These are phyloP conservation scores for Cladosporium halotolerans DNA, from an alignment of 2,329 filamentous ascomycete genomes.

Conservation along the genomic window DNA sequence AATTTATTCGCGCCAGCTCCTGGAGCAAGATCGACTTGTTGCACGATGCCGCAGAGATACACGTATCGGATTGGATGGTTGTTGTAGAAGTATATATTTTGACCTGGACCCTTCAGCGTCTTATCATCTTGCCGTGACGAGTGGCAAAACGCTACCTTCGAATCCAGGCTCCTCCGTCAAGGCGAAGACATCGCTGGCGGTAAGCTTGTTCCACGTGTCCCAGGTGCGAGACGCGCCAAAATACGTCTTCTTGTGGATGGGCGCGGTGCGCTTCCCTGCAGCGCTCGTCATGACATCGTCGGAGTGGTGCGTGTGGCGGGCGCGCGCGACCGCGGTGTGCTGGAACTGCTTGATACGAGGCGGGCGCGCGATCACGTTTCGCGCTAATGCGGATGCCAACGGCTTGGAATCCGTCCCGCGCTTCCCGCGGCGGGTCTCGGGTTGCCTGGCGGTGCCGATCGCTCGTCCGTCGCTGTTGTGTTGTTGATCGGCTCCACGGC, in stretches of 20 bases:
- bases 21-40: slow-evolving; percentile 34
- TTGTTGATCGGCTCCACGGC: too few species aligned
- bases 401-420: not conserved
- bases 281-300: slow-evolving; percentile 33
- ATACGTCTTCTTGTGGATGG: slow-evolving; percentile 53
- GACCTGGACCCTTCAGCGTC: slow-evolving; percentile 33
- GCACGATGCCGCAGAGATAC: slow-evolving; percentile 39
- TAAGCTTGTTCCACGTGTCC: slow-evolving; percentile 58
- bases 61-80: slow-evolving; percentile 48
- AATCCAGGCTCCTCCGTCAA: slow-evolving; percentile 45
- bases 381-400: slow-evolving; percentile 10
- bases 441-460: too few species aligned
- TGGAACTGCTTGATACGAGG: not conserved
- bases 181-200: slow-evolving; percentile 48
- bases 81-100: slow-evolving; percentile 50
- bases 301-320: not conserved
- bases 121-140: not conserved
- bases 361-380: slow-evolving; percentile 10
- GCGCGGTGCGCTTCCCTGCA: slow-evolving; percentile 1
- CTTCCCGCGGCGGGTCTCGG: too few species aligned
- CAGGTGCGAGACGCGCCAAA: slow-evolving; percentile 56
- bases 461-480: too few species aligned
- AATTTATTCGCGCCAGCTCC: slow-evolving; percentile 33
- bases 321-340: not conserved
- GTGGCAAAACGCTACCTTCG: slow-evolving; percentile 38